These are phyloP conservation scores for Camelina hispida DNA, from an alignment of 345 rosid species.

Conservation along the genomic window DNA sequence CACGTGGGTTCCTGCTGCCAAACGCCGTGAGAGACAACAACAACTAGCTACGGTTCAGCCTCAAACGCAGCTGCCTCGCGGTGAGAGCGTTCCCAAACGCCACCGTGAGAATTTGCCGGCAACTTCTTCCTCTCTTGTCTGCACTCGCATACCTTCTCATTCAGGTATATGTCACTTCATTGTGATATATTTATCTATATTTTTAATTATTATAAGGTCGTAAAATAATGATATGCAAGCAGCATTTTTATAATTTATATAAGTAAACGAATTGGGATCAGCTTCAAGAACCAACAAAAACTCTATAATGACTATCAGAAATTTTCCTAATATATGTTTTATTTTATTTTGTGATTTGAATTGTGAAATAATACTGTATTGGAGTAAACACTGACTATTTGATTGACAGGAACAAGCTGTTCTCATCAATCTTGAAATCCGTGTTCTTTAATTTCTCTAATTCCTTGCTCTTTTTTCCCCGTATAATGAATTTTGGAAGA, in stretches of 20 bases:
- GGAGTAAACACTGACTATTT: constrained; percentile 40
- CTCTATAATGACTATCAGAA: constrained; percentile 19
- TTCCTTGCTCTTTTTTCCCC: constrained; percentile 33
- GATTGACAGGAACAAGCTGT: constrained; percentile 44
- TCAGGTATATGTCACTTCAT: constrained; percentile 58
- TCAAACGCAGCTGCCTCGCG: constrained; percentile 35
- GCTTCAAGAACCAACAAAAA: background rate
- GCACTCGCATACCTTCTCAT: constrained; percentile 55
- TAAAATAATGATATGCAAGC: constrained; percentile 17
- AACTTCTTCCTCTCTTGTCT: constrained; percentile 50
- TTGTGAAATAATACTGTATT: constrained; percentile 38
- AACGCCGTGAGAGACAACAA: constrained; percentile 76
- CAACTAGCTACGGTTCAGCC: constrained; percentile 50
- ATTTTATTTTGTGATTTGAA: background rate
- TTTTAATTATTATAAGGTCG: background rate
- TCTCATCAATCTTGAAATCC: constrained; percentile 25
- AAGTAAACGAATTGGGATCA: constrained; percentile 21
- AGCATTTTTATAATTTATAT: constrained; percentile 2
- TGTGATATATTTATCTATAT: background rate
- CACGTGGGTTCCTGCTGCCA: constrained; percentile 92
- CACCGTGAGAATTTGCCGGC: constrained; percentile 53
- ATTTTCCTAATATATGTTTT: background rate
- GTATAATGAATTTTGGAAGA: constrained; percentile 7
- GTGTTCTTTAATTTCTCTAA: constrained; percentile 30
- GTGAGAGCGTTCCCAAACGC: constrained; percentile 50